Conservation (phyloP, 2,329 filamentous ascomycete genomes). For the Hymenoscyphus linearis region DNA sequence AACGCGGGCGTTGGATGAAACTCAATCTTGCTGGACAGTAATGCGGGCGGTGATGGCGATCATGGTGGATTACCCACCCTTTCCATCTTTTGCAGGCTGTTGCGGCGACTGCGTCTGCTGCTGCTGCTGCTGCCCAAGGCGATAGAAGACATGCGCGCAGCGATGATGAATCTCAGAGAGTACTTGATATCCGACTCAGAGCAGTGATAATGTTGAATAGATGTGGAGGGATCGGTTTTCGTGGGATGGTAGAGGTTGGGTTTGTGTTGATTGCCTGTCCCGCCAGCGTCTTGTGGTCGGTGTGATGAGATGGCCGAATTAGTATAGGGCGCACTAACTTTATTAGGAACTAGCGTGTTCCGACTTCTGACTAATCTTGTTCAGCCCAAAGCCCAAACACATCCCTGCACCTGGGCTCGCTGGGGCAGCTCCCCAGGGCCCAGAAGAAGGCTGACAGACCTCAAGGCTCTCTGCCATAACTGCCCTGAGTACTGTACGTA, state of each 20-base stretch:
- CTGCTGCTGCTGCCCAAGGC: neutral
- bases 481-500: no score
- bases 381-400: no score
- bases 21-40: neutral
- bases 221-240: neutral
- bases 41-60: neutral
- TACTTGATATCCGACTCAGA: neutral
- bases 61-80: neutral
- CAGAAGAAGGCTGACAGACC: no score
- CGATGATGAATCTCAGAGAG: neutral
- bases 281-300: neutral
- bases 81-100: neutral
- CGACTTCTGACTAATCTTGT: no score
- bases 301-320: neutral
- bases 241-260: neutral
- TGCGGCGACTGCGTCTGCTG: neutral
- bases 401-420: no score
- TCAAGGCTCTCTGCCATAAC: no score
- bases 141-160: neutral
- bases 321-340: neutral
- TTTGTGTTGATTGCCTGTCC: neutral
- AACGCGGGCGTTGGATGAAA: neutral
- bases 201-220: neutral
- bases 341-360: no score
- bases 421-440: no score